Evolutionary conservation across 106 monocot genomes (phyloP).

Genomic region (Alisma plantagoaquatica): DNA sequence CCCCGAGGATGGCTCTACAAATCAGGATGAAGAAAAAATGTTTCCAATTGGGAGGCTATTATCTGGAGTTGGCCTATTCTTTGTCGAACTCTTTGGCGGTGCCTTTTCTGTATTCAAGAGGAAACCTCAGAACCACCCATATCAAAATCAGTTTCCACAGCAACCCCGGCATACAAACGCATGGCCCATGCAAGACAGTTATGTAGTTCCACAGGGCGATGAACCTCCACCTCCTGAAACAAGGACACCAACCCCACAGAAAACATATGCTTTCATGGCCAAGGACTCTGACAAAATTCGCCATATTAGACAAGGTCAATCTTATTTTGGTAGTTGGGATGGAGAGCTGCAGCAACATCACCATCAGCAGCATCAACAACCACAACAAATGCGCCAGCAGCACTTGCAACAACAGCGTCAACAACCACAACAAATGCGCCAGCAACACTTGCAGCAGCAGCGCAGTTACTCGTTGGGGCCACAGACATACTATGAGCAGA

Average conservation of each 20-base stretch:
- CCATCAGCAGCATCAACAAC: conserved; percentile 27
- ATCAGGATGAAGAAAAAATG: conserved; percentile 53
- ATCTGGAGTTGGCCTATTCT: conserved; percentile 34
- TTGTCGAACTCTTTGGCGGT: conserved; percentile 30
- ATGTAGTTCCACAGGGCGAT: conserved; percentile 57
- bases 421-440: too few species aligned
- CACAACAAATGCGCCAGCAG: conserved; percentile 24
- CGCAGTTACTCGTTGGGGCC: conserved; percentile 67
- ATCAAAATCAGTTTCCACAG: conserved; percentile 15
- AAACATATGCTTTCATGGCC: conserved; percentile 92
- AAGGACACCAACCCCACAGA: conserved; percentile 59
- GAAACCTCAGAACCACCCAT: conserved; percentile 13
- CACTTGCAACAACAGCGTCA: conserved; percentile 28
- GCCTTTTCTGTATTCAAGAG: conserved; percentile 22
- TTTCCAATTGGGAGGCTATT: conserved; percentile 55
- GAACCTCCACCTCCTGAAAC: conserved; percentile 74
- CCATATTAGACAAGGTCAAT: conserved; percentile 53
- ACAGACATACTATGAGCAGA: conserved; percentile 85
- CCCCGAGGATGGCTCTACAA: conserved; percentile 31
- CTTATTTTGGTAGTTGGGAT: conserved; percentile 52
- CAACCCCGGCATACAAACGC: conserved; percentile 17
- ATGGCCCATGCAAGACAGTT: conserved; percentile 82
- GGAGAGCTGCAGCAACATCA: conserved; percentile 24
- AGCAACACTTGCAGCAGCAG: conserved; percentile 64
- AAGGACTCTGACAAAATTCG: conserved; percentile 77